Conservation (phyloP, 805 yeast genomes). For the Candida fluviatilis region DNA sequence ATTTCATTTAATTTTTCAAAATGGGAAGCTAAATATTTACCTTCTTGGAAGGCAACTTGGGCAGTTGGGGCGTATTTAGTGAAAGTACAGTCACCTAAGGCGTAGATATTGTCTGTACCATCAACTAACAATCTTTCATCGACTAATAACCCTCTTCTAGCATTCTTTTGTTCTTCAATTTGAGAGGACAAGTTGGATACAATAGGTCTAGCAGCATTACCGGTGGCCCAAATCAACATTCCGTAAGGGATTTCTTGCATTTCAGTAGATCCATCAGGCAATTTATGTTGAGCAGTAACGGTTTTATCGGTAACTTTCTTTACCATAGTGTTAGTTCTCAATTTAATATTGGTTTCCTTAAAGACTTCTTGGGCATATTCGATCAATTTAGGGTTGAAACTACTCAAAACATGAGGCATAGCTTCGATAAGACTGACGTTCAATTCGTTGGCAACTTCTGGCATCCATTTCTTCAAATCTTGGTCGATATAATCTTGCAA, state of each 20-base stretch:
- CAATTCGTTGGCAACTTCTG: slow-evolving; percentile 77
- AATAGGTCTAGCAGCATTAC: slow-evolving; percentile 84
- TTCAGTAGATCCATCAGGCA: slow-evolving; percentile 62
- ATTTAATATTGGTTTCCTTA: slow-evolving; percentile 60
- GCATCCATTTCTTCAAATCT: slow-evolving; percentile 86
- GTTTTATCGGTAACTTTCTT: slow-evolving; percentile 71
- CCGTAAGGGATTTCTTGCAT: slow-evolving; percentile 78
- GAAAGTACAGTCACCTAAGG: slow-evolving; percentile 92
- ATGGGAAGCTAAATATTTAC: slow-evolving; percentile 69
- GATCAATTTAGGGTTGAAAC: slow-evolving; percentile 65
- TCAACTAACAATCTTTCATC: slow-evolving; percentile 78
- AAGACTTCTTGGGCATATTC: slow-evolving; percentile 79
- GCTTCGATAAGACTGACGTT: slow-evolving; percentile 87
- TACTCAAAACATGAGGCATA: slow-evolving; percentile 77
- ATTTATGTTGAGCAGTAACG: slow-evolving; percentile 67
- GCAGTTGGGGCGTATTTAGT: slow-evolving; percentile 94
- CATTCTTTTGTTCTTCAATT: slow-evolving; percentile 74
- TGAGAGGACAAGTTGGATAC: slow-evolving; percentile 60
- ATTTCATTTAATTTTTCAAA: slow-evolving; percentile 63
- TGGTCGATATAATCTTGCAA: slow-evolving; percentile 91
- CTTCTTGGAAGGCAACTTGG: slow-evolving; percentile 95
- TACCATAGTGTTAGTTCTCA: slow-evolving; percentile 83
- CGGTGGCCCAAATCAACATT: slow-evolving; percentile 95
- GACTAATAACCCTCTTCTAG: slow-evolving; percentile 86
- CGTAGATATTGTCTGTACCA: slow-evolving; percentile 81